Conservation (phyloP, 2,329 filamentous ascomycete species). For the Hypoxylon sp. region DNA sequence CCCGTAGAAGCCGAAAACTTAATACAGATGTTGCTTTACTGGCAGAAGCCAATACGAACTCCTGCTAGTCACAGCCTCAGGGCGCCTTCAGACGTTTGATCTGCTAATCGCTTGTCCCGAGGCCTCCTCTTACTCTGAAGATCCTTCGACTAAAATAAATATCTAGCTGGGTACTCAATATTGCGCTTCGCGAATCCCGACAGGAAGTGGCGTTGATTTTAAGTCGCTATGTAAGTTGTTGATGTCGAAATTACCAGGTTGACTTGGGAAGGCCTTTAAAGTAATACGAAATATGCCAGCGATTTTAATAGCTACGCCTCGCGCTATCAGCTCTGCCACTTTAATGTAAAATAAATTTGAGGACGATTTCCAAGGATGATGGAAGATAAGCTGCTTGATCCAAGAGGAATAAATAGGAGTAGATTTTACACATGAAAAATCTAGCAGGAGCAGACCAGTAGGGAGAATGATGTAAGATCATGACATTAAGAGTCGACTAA, state of each 20-base stretch:
- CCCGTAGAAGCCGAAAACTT: constrained; percentile 11
- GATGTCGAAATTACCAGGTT: constrained; percentile 18
- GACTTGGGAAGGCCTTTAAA: constrained; percentile 31
- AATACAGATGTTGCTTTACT: constrained; percentile 28
- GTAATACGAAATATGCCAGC: constrained; percentile 20
- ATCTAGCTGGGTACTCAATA: constrained; percentile 12
- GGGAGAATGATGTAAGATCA: constrained; percentile 45
- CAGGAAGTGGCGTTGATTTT: constrained; percentile 23
- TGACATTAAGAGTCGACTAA: constrained; percentile 43
- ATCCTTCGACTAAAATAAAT: constrained; percentile 38
- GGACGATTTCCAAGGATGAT: constrained; percentile 10
- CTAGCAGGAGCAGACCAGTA: constrained; percentile 38
- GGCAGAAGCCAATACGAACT: constrained; percentile 30
- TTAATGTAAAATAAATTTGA: constrained; percentile 18
- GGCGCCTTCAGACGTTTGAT: constrained; percentile 16
- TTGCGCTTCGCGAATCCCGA: constrained; percentile 26
- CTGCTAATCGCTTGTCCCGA: constrained; percentile 13
- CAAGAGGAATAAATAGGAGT: constrained; percentile 42
- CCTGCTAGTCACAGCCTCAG: constrained; percentile 32
- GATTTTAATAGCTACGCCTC: constrained; percentile 32
- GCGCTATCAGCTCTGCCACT: constrained; percentile 25
- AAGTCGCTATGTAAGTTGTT: constrained; percentile 23
- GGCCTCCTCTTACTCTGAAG: constrained; percentile 29
- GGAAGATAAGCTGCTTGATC: constrained; percentile 31
- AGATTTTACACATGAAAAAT: constrained; percentile 35